Conservation (phyloP, 768 basidiomycete genomes). For the Cystofilobasidium macerans region DNA sequence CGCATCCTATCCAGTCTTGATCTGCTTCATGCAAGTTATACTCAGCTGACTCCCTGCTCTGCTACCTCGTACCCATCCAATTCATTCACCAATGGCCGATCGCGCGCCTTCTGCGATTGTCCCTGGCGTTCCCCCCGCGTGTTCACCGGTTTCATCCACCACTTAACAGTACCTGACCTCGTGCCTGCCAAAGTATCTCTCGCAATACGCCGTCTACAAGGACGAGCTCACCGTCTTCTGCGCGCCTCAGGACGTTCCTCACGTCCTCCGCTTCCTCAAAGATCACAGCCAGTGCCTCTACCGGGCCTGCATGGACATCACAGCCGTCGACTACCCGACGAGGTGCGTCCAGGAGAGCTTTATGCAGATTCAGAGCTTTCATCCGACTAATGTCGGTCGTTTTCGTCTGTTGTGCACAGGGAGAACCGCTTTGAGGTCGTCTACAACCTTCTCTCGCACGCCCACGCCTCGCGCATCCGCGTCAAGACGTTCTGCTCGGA, state of each 20-base stretch:
- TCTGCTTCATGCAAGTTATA: too few relatives aligned
- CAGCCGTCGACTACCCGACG: slow-evolving; percentile 90
- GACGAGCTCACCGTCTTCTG: slow-evolving; percentile 88
- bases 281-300: slow-evolving; percentile 94
- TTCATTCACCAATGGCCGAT: too few relatives aligned
- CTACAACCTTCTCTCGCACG: slow-evolving; percentile 72
- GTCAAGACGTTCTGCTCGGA: slow-evolving; percentile 97
- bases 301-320: slow-evolving; percentile 84
- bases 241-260: slow-evolving; percentile 66
- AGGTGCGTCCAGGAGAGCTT: slow-evolving; percentile 42
- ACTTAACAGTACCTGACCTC: slow-evolving; percentile 57
- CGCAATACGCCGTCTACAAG: slow-evolving; percentile 93
- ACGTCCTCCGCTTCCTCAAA: slow-evolving; percentile 79
- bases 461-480: slow-evolving; percentile 68
- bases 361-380: not conserved
- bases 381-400: not conserved
- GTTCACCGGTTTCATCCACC: not conserved
- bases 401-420: not conserved
- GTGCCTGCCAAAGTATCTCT: slow-evolving; percentile 90
- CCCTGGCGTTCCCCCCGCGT: too few relatives aligned
- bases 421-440: slow-evolving; percentile 47
- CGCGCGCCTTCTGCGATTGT: too few relatives aligned
- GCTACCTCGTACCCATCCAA: too few relatives aligned
- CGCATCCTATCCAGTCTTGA: too few relatives aligned
- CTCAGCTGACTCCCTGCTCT: too few relatives aligned